Percentiles rank a stretch among this genome's conserved stretches.
Evolutionary conservation across 2,329 filamentous ascomycete species (phyloP).

Genomic region (Aspergillus melleus): DNA sequence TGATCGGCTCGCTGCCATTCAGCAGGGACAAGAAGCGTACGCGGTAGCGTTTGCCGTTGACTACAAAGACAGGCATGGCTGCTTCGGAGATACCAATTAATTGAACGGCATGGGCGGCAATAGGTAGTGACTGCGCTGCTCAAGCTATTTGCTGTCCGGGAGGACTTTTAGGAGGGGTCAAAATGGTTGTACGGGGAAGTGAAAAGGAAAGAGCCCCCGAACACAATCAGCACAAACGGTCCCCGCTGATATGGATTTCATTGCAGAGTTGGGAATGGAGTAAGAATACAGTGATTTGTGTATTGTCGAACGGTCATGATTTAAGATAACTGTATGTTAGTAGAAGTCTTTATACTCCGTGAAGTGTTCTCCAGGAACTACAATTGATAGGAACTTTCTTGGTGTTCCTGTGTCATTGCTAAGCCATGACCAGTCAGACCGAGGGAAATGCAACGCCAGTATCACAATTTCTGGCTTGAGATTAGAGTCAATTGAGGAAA

Average conservation of each 20-base stretch:
- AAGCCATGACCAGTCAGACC: no score
- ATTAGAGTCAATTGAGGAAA: no score
- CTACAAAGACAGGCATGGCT: slow-evolving; percentile 16
- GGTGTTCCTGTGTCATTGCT: no score
- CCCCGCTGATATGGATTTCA: not conserved
- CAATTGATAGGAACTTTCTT: no score
- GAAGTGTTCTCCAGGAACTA: no score
- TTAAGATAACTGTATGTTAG: no score
- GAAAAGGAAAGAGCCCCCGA: not conserved
- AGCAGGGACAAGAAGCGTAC: slow-evolving; percentile 6
- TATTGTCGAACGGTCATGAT: no score
- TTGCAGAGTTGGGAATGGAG: not conserved
- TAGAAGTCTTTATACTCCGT: no score
- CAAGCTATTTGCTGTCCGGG: not conserved
- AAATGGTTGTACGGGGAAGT: not conserved
- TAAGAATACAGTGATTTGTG: not conserved
- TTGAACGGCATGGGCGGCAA: not conserved
- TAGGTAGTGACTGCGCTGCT: not conserved
- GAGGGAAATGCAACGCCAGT: no score
- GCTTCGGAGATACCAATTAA: not conserved
- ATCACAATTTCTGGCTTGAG: no score
- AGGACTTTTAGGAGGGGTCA: no score
- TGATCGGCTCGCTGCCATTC: not conserved
- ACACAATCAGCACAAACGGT: not conserved
- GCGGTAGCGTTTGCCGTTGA: slow-evolving; percentile 12